These are phyloP conservation scores for Backusella tarrabulga DNA, from an alignment of 192 early-diverging fungal species.

Conservation along the genomic window DNA sequence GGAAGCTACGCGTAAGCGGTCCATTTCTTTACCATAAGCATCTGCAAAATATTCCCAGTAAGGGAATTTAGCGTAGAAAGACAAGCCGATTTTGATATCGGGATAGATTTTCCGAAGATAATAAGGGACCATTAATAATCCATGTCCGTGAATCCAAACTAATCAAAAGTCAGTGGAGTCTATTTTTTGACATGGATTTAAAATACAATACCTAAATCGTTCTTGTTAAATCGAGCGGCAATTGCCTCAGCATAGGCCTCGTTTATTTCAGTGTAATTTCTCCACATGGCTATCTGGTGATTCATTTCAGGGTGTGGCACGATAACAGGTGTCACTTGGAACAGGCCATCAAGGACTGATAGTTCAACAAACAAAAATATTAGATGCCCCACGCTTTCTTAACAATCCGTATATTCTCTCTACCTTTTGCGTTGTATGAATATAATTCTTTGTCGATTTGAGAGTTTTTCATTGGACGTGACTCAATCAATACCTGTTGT, in stretches of 20 bases:
- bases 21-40: not conserved
- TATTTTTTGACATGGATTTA: not conserved
- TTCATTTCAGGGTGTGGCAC: not conserved
- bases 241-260: not conserved
- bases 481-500: not conserved
- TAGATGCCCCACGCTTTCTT: not conserved
- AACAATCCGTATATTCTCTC: not conserved
- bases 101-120: slow-evolving; percentile 8
- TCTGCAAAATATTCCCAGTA: not conserved
- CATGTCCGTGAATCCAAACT: slow-evolving; percentile 8
- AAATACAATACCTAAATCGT: slow-evolving; percentile 1
- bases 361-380: not conserved
- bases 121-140: slow-evolving; percentile 4
- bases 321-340: not conserved
- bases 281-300: not conserved
- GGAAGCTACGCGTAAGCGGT: not conserved
- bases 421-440: not conserved
- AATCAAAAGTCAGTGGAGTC: slow-evolving; percentile 8
- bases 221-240: not conserved
- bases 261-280: not conserved
- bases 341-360: not conserved
- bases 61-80: not conserved
- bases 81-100: not conserved
- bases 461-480: slow-evolving; percentile 2
- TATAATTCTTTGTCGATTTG: not conserved